These are phyloP conservation scores for Camelina hispida DNA, from an alignment of 345 rosid species.

Conservation along the genomic window DNA sequence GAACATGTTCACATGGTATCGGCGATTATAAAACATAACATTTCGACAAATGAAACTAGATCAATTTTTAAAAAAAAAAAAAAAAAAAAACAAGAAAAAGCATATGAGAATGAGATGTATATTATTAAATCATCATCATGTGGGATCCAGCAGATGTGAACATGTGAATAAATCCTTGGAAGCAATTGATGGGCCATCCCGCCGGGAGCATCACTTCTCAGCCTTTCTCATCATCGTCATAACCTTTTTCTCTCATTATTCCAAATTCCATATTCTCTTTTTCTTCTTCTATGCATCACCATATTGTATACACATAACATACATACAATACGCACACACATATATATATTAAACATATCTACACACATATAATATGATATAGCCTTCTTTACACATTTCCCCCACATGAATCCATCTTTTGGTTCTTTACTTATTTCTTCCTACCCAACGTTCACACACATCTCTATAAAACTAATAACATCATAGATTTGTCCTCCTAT, in stretches of 20 bases:
- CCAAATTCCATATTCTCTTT: conserved; percentile 37
- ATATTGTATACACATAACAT: conserved; percentile 10
- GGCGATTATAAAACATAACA: neutral
- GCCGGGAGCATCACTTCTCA: conserved; percentile 42
- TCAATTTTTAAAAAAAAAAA: neutral
- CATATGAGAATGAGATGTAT: conserved; percentile 4
- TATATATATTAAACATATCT: neutral
- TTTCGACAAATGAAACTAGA: conserved; percentile 3
- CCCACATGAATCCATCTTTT: conserved; percentile 41
- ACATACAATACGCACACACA: neutral
- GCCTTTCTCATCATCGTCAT: conserved; percentile 49
- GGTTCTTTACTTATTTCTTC: conserved; percentile 43
- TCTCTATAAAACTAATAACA: conserved; percentile 14
- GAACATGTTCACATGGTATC: neutral
- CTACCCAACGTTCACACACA: conserved; percentile 26
- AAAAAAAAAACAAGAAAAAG: conserved; percentile 3
- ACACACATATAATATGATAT: conserved; percentile 21
- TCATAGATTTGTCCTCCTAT: neutral
- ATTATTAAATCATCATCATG: conserved; percentile 30
- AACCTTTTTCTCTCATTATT: conserved; percentile 41
- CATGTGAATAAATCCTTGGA: conserved; percentile 50
- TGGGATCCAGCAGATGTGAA: conserved; percentile 45
- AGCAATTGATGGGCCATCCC: conserved; percentile 47
- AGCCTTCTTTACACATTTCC: conserved; percentile 44
- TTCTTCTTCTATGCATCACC: neutral